These are phyloP conservation scores for Diaporthe amygdali DNA, from an alignment of 2,329 filamentous ascomycete genomes.

Conservation along the genomic window DNA sequence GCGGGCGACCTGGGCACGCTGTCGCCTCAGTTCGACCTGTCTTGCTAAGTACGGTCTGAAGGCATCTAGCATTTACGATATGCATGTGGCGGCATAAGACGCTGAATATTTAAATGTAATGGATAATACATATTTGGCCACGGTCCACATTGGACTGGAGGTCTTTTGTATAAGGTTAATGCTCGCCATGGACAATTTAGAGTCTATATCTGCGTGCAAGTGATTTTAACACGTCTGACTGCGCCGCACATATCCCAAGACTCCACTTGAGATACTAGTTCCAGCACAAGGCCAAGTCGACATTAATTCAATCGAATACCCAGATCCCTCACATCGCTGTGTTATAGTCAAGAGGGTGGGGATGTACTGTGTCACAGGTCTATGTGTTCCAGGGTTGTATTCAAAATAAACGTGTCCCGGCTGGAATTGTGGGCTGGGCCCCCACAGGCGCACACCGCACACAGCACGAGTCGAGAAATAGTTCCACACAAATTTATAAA, in stretches of 20 bases:
- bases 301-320: no score
- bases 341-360: no score
- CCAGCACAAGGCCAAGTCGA: no score
- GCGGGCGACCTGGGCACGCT: constrained; percentile 7
- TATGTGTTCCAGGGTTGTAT: neutral
- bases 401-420: neutral
- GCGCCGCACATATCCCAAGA: no score
- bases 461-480: neutral
- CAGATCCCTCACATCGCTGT: no score
- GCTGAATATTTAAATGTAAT: neutral
- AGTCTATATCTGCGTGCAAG: no score
- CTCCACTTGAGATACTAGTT: no score
- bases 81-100: neutral
- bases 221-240: no score
- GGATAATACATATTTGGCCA: neutral
- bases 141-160: neutral
- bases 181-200: neutral
- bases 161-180: neutral
- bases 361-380: no score
- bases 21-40: neutral
- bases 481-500: neutral
- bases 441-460: neutral
- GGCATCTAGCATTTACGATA: no score
- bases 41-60: neutral
- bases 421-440: neutral